Evolutionary conservation across 805 yeast species (phyloP).

Genomic region (Lipomyces starkeyi): DNA sequence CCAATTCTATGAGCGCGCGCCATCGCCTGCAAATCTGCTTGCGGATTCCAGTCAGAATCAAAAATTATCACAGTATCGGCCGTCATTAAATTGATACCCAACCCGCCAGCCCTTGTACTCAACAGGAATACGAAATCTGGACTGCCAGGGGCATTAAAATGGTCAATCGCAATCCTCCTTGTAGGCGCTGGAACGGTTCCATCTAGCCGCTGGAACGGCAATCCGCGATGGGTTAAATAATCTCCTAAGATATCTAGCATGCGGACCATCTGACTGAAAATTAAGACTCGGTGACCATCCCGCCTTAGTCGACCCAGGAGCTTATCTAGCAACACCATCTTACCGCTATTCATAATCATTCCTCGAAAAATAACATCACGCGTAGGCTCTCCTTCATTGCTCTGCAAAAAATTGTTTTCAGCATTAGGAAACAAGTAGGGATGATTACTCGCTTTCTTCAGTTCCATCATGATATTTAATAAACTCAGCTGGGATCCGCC

Average conservation of each 20-base stretch:
- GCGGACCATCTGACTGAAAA: slow-evolving; percentile 96
- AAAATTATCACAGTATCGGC: slow-evolving; percentile 98
- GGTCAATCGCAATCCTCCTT: slow-evolving; percentile 93
- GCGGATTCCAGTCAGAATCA: slow-evolving; percentile 99
- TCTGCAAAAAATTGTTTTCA: slow-evolving; percentile 77
- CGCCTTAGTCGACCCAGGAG: slow-evolving; percentile 78
- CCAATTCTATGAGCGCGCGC: slow-evolving; percentile 99
- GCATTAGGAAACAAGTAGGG: slow-evolving; percentile 95
- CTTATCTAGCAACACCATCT: slow-evolving; percentile 95
- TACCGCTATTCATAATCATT: slow-evolving; percentile 95
- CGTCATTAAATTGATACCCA: slow-evolving; percentile 97
- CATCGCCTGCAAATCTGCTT: slow-evolving; percentile 99
- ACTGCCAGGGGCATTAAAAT: slow-evolving; percentile 91
- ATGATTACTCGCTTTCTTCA: slow-evolving; percentile 96
- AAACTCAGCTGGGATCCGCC: slow-evolving; percentile 81
- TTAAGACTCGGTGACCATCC: slow-evolving; percentile 95
- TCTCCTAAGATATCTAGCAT: slow-evolving; percentile 95
- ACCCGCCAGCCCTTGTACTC: slow-evolving; percentile 98
- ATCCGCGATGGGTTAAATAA: slow-evolving; percentile 84
- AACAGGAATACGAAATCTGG: slow-evolving; percentile 88
- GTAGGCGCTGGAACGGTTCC: slow-evolving; percentile 96
- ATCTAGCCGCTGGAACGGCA: slow-evolving; percentile 88
- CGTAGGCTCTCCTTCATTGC: slow-evolving; percentile 57
- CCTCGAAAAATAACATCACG: slow-evolving; percentile 88
- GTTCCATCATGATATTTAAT: slow-evolving; percentile 90